Conservation (phyloP, 768 basidiomycete genomes). For the Macrolepiota fuliginosa region DNA sequence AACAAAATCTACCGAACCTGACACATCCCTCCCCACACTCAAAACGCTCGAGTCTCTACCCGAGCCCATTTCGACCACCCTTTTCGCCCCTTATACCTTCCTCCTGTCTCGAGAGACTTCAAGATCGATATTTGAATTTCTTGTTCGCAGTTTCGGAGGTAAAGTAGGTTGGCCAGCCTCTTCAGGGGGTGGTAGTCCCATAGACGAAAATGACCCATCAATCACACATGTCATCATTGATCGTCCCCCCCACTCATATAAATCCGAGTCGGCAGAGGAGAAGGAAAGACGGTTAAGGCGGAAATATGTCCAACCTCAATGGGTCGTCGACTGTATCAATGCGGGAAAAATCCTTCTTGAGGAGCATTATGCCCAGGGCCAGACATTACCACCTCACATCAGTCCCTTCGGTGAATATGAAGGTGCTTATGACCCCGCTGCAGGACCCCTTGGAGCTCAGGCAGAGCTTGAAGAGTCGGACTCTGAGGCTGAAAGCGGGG, state of each 20-base stretch:
- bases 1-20: constrained; percentile 40
- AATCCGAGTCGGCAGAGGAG: constrained; percentile 53
- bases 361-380: constrained; percentile 83
- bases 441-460: constrained; percentile 32
- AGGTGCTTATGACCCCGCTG: constrained; percentile 72
- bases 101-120: constrained; percentile 94
- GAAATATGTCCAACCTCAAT: constrained; percentile 95
- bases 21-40: constrained; percentile 61
- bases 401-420: constrained; percentile 89
- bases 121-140: constrained; percentile 89
- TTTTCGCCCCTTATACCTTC: constrained; percentile 88
- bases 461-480: constrained; percentile 33
- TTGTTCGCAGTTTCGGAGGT: constrained; percentile 90
- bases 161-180: constrained; percentile 86
- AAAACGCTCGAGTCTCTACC: constrained; percentile 62
- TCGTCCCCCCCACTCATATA: constrained; percentile 58
- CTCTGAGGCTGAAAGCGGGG: constrained; percentile 25
- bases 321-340: constrained; percentile 97
- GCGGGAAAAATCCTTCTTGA: constrained; percentile 79
- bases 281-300: constrained; percentile 63
- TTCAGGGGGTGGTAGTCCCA: constrained; percentile 78
- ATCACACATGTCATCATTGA: constrained; percentile 98
- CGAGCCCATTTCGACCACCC: constrained; percentile 49
- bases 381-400: constrained; percentile 87
- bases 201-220: constrained; percentile 70